Evolutionary conservation across 192 early-diverging fungal species (phyloP).

Genomic region (Backusella australiensis): DNA sequence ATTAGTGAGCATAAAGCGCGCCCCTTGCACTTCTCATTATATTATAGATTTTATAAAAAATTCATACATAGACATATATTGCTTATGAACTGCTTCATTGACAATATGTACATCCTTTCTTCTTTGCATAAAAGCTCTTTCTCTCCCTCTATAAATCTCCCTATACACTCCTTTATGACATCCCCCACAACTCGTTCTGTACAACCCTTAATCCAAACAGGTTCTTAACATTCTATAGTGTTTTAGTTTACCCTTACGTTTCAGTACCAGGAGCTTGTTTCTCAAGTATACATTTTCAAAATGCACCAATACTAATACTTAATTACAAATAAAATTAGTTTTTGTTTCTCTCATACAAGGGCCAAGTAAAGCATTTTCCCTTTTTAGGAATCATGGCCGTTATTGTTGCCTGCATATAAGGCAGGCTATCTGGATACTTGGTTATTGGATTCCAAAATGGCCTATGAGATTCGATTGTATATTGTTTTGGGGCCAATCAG

Average conservation of each 20-base stretch:
- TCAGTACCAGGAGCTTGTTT: no score
- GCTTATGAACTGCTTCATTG: background rate
- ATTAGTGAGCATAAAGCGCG: background rate
- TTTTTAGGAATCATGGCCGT: no score
- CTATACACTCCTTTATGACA: background rate
- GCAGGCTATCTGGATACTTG: no score
- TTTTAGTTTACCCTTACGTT: background rate
- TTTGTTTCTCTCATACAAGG: no score
- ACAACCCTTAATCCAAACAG: background rate
- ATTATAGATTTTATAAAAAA: background rate
- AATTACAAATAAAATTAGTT: no score
- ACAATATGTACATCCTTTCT: background rate
- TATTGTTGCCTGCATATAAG: no score
- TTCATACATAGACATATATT: background rate
- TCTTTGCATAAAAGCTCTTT: background rate
- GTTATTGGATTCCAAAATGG: no score
- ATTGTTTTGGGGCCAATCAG: no score
- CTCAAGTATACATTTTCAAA: no score
- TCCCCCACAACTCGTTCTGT: background rate
- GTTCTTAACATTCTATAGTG: background rate
- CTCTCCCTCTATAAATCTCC: background rate
- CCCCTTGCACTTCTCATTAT: background rate
- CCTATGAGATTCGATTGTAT: no score
- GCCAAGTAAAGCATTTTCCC: no score
- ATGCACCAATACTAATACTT: no score